These are phyloP conservation scores for Penicillium argentinense DNA, from an alignment of 495 filamentous ascomycete genomes.

Conservation along the genomic window DNA sequence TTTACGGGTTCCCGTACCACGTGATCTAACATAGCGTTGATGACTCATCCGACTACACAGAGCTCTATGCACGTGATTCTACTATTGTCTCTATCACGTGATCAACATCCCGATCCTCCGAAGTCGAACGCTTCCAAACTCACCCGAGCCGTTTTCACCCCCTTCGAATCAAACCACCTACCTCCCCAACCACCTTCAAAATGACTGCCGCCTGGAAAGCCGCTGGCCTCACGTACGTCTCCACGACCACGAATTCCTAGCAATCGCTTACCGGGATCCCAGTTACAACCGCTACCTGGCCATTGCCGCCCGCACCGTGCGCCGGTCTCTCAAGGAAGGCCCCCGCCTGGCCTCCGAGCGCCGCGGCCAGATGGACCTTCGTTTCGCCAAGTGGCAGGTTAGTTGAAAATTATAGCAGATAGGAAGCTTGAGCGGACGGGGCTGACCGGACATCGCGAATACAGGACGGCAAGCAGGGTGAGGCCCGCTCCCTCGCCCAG, in stretches of 20 bases:
- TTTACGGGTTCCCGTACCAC: no score
- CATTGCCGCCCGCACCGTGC: conserved; percentile 56
- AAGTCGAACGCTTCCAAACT: conserved; percentile 40
- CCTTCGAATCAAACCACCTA: conserved; percentile 29
- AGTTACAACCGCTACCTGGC: conserved; percentile 58
- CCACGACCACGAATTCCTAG: neutral
- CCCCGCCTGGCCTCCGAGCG: conserved; percentile 83
- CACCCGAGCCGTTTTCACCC: conserved; percentile 33
- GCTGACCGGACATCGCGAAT: conserved; percentile 25
- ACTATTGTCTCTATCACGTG: conserved; percentile 30
- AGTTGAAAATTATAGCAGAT: conserved; percentile 7
- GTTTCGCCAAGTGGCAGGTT: conserved; percentile 97
- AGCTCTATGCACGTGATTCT: no score
- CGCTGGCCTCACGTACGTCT: conserved; percentile 86
- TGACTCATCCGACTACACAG: no score
- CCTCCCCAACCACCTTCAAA: conserved; percentile 52
- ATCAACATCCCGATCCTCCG: conserved; percentile 43
- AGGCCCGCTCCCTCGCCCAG: conserved; percentile 68
- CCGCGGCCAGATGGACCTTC: conserved; percentile 84
- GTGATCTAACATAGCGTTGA: no score
- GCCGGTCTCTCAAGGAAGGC: conserved; percentile 93
- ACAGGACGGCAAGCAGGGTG: conserved; percentile 96
- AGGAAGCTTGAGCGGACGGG: neutral
- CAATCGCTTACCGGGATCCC: conserved; percentile 34
- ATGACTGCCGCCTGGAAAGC: conserved; percentile 99